phyloP scores from a whole-genome alignment of 73 alveolate species.

The Tetrahymena borealis region DNA sequence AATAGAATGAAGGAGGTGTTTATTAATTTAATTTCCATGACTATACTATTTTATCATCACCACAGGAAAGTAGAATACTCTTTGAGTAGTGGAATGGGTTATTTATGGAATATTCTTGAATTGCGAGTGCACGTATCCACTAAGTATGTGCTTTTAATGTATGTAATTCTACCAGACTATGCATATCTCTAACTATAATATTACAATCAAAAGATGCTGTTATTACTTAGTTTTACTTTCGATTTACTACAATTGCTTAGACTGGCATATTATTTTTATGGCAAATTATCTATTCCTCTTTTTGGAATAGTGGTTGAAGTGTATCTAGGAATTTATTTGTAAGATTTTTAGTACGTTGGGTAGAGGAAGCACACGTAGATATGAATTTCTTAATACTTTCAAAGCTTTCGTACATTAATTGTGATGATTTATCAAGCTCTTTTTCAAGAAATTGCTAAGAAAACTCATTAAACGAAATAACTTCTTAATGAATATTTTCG shows the following conservation, averaged over 20 bases:
- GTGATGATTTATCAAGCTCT: background rate
- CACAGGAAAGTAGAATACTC: background rate
- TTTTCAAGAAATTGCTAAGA: background rate
- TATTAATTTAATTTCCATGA: background rate
- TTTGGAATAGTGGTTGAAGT: background rate
- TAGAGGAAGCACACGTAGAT: background rate
- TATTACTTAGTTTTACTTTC: background rate
- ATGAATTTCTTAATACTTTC: background rate
- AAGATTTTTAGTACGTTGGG: background rate
- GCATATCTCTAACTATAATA: background rate
- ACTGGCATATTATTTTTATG: background rate
- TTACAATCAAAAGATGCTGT: background rate
- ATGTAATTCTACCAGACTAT: background rate
- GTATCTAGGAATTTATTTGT: background rate
- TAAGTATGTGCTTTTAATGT: background rate
- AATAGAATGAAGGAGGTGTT: background rate
- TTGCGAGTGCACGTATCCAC: background rate
- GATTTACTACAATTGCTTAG: background rate
- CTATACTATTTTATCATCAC: background rate
- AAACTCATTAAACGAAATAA: background rate
- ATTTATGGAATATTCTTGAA: background rate
- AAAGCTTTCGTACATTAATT: background rate
- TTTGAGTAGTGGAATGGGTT: background rate
- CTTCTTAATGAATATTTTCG: background rate
- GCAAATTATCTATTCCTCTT: background rate